A percentile compares a stretch with the other conserved stretches of the same genome.
Conservation (phyloP, 345 rosid genomes). For the Excoecaria agallocha region DNA sequence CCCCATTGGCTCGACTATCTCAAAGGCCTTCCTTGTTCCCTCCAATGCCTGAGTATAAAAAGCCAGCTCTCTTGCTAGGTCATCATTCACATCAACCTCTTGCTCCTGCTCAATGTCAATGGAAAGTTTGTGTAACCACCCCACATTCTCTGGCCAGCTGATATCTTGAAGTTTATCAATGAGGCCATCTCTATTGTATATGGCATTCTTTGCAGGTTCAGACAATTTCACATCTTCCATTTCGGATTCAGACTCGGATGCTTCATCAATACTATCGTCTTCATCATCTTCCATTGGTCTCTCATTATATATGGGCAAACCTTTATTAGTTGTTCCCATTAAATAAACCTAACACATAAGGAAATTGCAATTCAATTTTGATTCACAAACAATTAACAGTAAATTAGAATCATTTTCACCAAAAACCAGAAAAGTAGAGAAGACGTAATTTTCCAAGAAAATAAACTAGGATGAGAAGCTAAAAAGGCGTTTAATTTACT, state of each 20-base stretch:
- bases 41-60: conserved; percentile 80
- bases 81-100: conserved; percentile 86
- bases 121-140: conserved; percentile 70
- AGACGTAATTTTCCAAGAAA: too few species aligned
- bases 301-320: conserved; percentile 19
- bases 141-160: conserved; percentile 65
- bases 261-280: conserved; percentile 38
- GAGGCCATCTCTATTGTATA: conserved; percentile 61
- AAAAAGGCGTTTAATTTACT: too few species aligned
- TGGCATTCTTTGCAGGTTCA: conserved; percentile 57
- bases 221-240: conserved; percentile 52
- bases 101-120: conserved; percentile 60
- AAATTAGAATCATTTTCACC: not conserved
- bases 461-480: too few species aligned
- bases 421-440: too few species aligned
- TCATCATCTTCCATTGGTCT: conserved; percentile 42
- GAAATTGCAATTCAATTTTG: not conserved
- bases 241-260: conserved; percentile 53
- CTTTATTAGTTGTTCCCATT: not conserved
- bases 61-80: conserved; percentile 63
- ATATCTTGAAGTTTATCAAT: conserved; percentile 77
- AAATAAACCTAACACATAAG: conserved; percentile 11
- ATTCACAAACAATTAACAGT: not conserved
- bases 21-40: conserved; percentile 66
- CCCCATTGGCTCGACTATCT: conserved; percentile 53